Evolutionary conservation across 2,329 filamentous ascomycete genomes (phyloP), one percentile per base, ranked within the genome.

Genomic region (Simplicillium aogashimaense): DNA sequence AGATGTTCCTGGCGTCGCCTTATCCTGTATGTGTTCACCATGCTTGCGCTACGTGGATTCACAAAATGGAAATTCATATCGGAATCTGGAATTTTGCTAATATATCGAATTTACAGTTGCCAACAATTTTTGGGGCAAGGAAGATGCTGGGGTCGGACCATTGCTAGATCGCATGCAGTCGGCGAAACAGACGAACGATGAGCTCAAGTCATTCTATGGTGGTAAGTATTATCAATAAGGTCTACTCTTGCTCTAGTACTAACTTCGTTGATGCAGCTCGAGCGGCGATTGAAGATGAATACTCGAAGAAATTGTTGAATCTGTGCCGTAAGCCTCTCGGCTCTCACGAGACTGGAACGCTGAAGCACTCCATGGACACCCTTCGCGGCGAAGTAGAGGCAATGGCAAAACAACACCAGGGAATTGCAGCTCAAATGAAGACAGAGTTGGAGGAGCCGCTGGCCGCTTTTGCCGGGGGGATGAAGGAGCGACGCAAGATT

Each of bases 81-180:
- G 9, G 20, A 25, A 25, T 25, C 9, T 5, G 9, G 9, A 25
- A 25, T n/a, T 17, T 12, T n/a, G 54, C 45, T 38, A 38, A 20
- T 28, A 9, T 9, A 15, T 36, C 36, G 28, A 18, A 29, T 32
- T 3, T 38, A 25, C 20, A 89, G 89, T 98, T 68, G 90, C 92
- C 55, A 98, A 98, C 69, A 98, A 98, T 61, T 98, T 98, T 64
- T 98, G 92, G 92, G 92, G 92, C 48, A 97, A 94, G 71, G 90
- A 97, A 61, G 92, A 98, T 71, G 92, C 90, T 38, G 94, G 92
- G 58, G 89, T 98, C 55, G 74, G 74, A 35, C 94, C 92, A 43
- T 77, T 98, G 55, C 74, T 98, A 25, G 86, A 90, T 60, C 90
- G 92, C 56, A 94, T 98, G 87, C 83, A 87, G 57, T 83, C 81